A percentile compares a stretch with the other conserved stretches of the same genome.
Evolutionary conservation across 1,139 yeast genomes (phyloP).

Genomic region (Meyerozyma carpophila): DNA sequence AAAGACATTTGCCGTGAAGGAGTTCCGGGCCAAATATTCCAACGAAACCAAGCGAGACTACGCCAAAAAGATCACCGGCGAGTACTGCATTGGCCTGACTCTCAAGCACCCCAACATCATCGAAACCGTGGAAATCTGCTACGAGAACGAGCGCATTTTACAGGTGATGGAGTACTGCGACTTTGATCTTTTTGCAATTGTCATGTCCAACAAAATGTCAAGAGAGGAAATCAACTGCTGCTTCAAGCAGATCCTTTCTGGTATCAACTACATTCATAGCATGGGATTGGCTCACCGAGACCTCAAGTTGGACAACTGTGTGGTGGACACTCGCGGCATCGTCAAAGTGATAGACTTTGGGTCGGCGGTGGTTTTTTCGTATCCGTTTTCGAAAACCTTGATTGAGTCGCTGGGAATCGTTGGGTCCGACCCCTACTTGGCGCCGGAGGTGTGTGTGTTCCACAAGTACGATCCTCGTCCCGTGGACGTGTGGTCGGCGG

Average conservation of each 20-base stretch:
- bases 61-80: constrained; percentile 91
- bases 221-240: constrained; percentile 84
- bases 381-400: constrained; percentile 77
- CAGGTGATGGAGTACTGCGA: constrained; percentile 97
- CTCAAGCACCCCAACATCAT: constrained; percentile 86
- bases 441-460: constrained; percentile 88
- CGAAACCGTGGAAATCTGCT: constrained; percentile 85
- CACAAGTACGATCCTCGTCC: constrained; percentile 85
- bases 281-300: constrained; percentile 92
- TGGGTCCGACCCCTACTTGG: constrained; percentile 90
- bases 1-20: constrained; percentile 84
- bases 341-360: constrained; percentile 92
- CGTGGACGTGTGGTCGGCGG: constrained; percentile 93
- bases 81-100: constrained; percentile 90
- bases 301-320: constrained; percentile 89
- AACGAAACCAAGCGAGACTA: constrained; percentile 81
- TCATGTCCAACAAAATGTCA: constrained; percentile 91
- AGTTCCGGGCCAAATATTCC: constrained; percentile 73
- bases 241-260: constrained; percentile 78
- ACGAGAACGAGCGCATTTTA: constrained; percentile 79
- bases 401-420: constrained; percentile 88
- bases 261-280: constrained; percentile 78
- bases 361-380: constrained; percentile 86
- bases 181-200: constrained; percentile 87
- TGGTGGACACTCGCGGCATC: constrained; percentile 76